Conservation (phyloP, 192 early-diverging fungal species). For the Spinellus fusiger region DNA sequence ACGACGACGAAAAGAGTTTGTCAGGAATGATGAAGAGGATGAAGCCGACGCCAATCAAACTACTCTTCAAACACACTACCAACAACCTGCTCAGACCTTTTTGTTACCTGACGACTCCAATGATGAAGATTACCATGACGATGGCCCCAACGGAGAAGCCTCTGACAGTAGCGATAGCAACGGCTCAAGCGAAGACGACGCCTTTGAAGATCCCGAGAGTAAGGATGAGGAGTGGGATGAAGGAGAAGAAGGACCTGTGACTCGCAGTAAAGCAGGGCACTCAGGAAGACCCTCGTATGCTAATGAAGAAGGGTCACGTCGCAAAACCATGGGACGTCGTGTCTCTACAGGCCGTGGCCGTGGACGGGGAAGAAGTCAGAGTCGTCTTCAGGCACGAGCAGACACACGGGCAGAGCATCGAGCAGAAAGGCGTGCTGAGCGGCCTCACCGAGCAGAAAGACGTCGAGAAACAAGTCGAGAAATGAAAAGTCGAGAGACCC, state of each 20-base stretch:
- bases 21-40: slow-evolving; percentile 29
- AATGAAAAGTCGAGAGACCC: slow-evolving; percentile 25
- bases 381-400: slow-evolving; percentile 21
- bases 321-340: neutral
- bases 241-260: slow-evolving; percentile 26
- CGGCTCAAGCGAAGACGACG: slow-evolving; percentile 37
- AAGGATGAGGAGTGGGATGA: slow-evolving; percentile 21
- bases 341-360: slow-evolving; percentile 24
- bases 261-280: slow-evolving; percentile 33
- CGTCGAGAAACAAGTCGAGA: slow-evolving; percentile 6
- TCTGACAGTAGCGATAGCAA: slow-evolving; percentile 21
- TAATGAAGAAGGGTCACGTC: neutral
- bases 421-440: too few relatives aligned
- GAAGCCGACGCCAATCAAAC: slow-evolving; percentile 5
- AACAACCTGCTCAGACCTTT: slow-evolving; percentile 5
- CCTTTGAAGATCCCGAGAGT: slow-evolving; percentile 27
- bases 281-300: slow-evolving; percentile 11
- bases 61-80: slow-evolving; percentile 5
- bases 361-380: slow-evolving; percentile 32
- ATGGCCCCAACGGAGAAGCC: slow-evolving; percentile 17
- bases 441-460: slow-evolving; percentile 8
- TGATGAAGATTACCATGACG: slow-evolving; percentile 35
- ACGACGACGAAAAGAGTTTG: slow-evolving; percentile 26
- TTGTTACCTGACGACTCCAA: slow-evolving; percentile 29
- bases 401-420: slow-evolving; percentile 1